Conservation (phyloP, 805 yeast genomes). For the Komagataella populi region DNA sequence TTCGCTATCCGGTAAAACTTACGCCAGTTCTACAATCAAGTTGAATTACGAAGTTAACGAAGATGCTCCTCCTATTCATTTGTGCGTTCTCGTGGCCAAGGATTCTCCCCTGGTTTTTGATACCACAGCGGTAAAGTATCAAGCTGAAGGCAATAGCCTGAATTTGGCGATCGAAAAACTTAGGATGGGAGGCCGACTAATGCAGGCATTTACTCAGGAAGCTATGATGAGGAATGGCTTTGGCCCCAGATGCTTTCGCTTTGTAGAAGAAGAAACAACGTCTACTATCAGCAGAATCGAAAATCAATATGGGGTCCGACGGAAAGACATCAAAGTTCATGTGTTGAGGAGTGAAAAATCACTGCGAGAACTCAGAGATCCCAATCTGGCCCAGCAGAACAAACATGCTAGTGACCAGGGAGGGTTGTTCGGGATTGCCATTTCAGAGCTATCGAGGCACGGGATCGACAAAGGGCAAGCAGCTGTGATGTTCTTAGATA, state of each 20-base stretch:
- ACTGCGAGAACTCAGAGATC: slow-evolving; percentile 58
- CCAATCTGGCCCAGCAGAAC: slow-evolving; percentile 82
- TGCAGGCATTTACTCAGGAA: slow-evolving; percentile 87
- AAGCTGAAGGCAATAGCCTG: slow-evolving; percentile 48
- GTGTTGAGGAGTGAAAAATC: slow-evolving; percentile 55
- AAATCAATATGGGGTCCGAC: slow-evolving; percentile 13
- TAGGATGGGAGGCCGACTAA: slow-evolving; percentile 71
- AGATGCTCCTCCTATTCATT: slow-evolving; percentile 66
- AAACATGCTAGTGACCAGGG: slow-evolving; percentile 59
- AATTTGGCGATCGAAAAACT: slow-evolving; percentile 62
- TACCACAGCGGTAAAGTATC: slow-evolving; percentile 36
- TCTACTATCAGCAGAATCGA: slow-evolving; percentile 41
- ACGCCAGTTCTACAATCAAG: slow-evolving; percentile 7
- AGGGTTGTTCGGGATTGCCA: slow-evolving; percentile 64
- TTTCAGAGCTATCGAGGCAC: slow-evolving; percentile 48
- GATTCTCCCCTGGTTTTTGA: slow-evolving; percentile 69
- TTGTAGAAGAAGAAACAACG: slow-evolving; percentile 39
- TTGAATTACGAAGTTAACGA: slow-evolving; percentile 41
- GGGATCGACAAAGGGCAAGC: slow-evolving; percentile 42
- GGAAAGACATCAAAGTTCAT: slow-evolving; percentile 68
- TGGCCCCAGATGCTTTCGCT: slow-evolving; percentile 66
- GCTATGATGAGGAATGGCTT: slow-evolving; percentile 73
- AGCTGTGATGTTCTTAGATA: slow-evolving; percentile 75
- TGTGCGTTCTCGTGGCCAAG: slow-evolving; percentile 61
- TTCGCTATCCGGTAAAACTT: slow-evolving; percentile 4